Conservation (phyloP, 371 early-diverging fungal genomes). For the Mucor circinelloides region DNA sequence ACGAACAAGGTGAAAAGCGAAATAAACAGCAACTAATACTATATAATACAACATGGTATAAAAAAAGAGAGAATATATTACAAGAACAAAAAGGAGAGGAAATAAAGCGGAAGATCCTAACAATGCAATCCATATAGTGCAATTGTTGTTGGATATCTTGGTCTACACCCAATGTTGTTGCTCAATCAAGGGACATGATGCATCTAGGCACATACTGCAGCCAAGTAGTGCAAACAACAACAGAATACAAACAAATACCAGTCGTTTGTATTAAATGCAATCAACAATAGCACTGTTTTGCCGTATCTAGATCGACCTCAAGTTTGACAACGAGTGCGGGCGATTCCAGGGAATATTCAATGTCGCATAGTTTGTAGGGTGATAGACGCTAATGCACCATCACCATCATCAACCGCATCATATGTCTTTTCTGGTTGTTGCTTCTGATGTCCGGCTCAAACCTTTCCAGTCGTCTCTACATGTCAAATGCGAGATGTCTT, state of each 20-base stretch:
- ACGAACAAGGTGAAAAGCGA: background rate
- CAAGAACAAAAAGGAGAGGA: background rate
- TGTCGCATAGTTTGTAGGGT: background rate
- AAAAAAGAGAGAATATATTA: background rate
- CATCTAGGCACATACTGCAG: background rate
- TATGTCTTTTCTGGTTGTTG: background rate
- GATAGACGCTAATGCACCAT: background rate
- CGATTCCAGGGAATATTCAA: background rate
- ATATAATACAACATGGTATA: background rate
- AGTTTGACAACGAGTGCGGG: background rate
- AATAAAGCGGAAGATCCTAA: background rate
- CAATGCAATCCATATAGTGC: background rate
- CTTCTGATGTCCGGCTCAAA: background rate
- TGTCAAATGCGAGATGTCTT: background rate
- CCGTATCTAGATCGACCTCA: background rate
- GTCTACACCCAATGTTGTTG: background rate
- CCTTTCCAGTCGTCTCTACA: background rate
- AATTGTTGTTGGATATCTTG: background rate
- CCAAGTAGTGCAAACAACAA: background rate
- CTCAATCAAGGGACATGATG: slow-evolving; percentile 1
- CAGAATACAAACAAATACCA: background rate
- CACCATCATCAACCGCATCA: background rate
- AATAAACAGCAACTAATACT: background rate
- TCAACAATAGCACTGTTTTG: background rate
- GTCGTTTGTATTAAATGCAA: background rate